A percentile compares a stretch with the other conserved stretches of the same genome.
These are phyloP conservation scores for Leucosporidium yakuticum DNA, from an alignment of 768 basidiomycete species.

Conservation along the genomic window DNA sequence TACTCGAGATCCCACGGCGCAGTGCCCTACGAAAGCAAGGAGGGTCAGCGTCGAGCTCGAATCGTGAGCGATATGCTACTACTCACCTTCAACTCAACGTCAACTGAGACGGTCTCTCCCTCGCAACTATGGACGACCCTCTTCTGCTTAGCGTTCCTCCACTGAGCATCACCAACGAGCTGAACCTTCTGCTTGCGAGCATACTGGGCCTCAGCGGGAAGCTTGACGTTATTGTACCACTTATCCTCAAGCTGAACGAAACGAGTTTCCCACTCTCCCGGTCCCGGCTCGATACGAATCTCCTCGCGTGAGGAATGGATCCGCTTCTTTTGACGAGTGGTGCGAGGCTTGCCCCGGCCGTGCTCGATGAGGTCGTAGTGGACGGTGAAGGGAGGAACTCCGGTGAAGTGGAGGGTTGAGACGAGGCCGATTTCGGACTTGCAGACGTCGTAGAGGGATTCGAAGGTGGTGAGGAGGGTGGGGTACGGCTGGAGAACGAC, in stretches of 20 bases:
- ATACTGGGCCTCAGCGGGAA: background rate
- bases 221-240: slow-evolving; percentile 25
- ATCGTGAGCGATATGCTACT: background rate
- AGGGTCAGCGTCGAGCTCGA: slow-evolving; percentile 5
- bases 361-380: slow-evolving; percentile 22
- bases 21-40: slow-evolving; percentile 57
- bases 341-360: background rate
- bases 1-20: slow-evolving; percentile 84
- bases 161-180: slow-evolving; percentile 18
- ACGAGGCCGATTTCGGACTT: slow-evolving; percentile 22
- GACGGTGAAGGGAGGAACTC: slow-evolving; percentile 28
- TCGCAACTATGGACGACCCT: slow-evolving; percentile 56
- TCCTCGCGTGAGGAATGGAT: slow-evolving; percentile 21
- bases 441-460: slow-evolving; percentile 27
- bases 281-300: slow-evolving; percentile 18
- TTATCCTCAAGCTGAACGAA: slow-evolving; percentile 29
- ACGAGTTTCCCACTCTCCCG: slow-evolving; percentile 29
- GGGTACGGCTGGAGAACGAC: slow-evolving; percentile 27
- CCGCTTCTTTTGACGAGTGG: background rate
- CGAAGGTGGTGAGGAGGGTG: slow-evolving; percentile 24
- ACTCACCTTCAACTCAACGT: slow-evolving; percentile 69
- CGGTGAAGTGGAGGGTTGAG: slow-evolving; percentile 26
- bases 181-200: slow-evolving; percentile 11
- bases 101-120: slow-evolving; percentile 65
- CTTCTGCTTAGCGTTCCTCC: slow-evolving; percentile 18